These are phyloP conservation scores for Dothistroma septosporum DNA, from an alignment of 2,329 filamentous ascomycete species.

Conservation along the genomic window DNA sequence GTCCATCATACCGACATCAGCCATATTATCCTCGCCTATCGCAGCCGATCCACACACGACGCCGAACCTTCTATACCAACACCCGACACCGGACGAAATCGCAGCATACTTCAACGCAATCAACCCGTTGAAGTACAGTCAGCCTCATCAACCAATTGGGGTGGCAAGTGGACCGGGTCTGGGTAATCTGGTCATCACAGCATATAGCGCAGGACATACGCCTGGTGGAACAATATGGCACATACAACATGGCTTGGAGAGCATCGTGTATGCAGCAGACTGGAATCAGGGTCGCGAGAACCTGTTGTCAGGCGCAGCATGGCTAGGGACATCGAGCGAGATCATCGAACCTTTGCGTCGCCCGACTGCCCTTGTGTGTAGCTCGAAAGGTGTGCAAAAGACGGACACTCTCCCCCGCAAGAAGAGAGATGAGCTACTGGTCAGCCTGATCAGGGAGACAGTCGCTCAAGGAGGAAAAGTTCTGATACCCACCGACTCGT, in stretches of 20 bases:
- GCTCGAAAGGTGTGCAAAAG: constrained; percentile 72
- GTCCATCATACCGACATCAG: constrained; percentile 70
- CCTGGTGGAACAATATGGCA: constrained; percentile 98
- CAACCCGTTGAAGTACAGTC: constrained; percentile 91
- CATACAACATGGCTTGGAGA: constrained; percentile 93
- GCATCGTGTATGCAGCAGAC: constrained; percentile 93
- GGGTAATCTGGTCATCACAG: constrained; percentile 88
- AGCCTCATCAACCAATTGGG: constrained; percentile 83
- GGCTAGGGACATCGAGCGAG: constrained; percentile 86
- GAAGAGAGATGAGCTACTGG: constrained; percentile 78
- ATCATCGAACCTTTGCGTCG: constrained; percentile 91
- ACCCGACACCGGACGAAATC: constrained; percentile 83
- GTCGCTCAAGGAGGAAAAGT: constrained; percentile 82
- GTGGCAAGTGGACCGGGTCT: constrained; percentile 85
- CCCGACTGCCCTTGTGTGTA: constrained; percentile 90
- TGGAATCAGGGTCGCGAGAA: constrained; percentile 99
- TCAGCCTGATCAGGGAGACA: constrained; percentile 76
- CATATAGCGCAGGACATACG: constrained; percentile 94
- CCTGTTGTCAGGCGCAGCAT: constrained; percentile 87
- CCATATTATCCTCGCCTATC: constrained; percentile 46
- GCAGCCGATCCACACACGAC: constrained; percentile 52
- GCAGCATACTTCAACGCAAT: constrained; percentile 86
- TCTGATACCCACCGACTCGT: constrained; percentile 89
- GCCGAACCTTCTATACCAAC: constrained; percentile 57
- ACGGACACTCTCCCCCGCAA: constrained; percentile 61